Percentiles rank a stretch among this genome's conserved stretches.
Evolutionary conservation across 805 yeast genomes (phyloP).

Genomic region (Nakazawaea sp.): DNA sequence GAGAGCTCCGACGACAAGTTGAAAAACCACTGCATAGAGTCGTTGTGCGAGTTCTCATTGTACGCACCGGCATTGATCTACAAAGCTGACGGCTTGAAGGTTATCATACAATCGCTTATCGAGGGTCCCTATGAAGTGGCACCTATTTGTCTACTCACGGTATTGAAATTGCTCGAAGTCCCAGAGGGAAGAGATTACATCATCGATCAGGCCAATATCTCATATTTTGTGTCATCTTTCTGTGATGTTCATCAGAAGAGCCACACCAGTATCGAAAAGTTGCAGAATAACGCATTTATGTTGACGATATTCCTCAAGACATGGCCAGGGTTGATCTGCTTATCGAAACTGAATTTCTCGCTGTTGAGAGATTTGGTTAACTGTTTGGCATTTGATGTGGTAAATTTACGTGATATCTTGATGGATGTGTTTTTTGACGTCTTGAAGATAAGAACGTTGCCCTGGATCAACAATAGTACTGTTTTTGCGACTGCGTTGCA

Average conservation of each 20-base stretch:
- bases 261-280: conserved; percentile 41
- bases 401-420: conserved; percentile 50
- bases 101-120: conserved; percentile 37
- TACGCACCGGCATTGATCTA: conserved; percentile 34
- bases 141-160: conserved; percentile 21
- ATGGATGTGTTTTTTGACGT: conserved; percentile 69
- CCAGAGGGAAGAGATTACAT: conserved; percentile 48
- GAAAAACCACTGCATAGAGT: conserved; percentile 42
- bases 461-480: conserved; percentile 32
- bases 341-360: conserved; percentile 48
- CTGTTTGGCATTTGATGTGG: conserved; percentile 55
- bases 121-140: conserved; percentile 48
- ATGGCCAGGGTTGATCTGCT: conserved; percentile 70
- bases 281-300: conserved; percentile 55
- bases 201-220: conserved; percentile 56
- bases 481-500: conserved; percentile 13
- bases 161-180: conserved; percentile 45
- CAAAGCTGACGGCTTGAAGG: conserved; percentile 37
- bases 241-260: conserved; percentile 51
- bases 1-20: conserved; percentile 49
- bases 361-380: conserved; percentile 51
- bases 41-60: conserved; percentile 43
- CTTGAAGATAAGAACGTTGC: conserved; percentile 50
- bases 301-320: conserved; percentile 57
- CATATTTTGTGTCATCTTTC: conserved; percentile 59